Conservation (phyloP, 140 eudicot species). For the Senecio squalidus region DNA sequence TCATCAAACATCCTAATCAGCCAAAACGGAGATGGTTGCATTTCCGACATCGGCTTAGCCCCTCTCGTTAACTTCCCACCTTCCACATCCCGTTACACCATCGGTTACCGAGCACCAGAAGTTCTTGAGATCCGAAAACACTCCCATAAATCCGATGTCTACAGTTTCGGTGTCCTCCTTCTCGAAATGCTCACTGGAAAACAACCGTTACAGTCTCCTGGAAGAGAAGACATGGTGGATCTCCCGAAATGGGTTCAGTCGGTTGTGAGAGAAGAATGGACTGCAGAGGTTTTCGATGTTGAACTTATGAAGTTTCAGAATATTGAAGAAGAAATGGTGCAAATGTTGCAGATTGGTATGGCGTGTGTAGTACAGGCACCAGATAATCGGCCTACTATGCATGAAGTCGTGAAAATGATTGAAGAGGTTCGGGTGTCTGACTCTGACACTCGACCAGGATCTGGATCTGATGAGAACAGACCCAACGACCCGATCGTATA, state of each 20-base stretch:
- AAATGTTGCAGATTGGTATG: constrained; percentile 85
- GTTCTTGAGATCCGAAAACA: constrained; percentile 46
- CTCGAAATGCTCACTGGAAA: constrained; percentile 83
- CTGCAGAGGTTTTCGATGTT: constrained; percentile 83
- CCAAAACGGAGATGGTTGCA: constrained; percentile 45
- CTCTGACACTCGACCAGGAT: constrained; percentile 49
- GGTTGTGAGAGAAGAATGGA: constrained; percentile 91
- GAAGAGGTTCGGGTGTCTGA: constrained; percentile 61
- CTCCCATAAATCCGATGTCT: constrained; percentile 73
- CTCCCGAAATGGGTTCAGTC: constrained; percentile 95
- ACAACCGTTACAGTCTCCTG: constrained; percentile 67
- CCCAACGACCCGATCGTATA: constrained; percentile 48
- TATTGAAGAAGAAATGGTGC: constrained; percentile 87
- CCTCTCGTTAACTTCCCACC: constrained; percentile 62
- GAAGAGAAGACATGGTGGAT: constrained; percentile 69
- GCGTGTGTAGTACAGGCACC: constrained; percentile 67
- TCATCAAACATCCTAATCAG: constrained; percentile 68
- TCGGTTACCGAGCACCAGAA: constrained; percentile 85
- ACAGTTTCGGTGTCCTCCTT: constrained; percentile 76
- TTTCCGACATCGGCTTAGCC: constrained; percentile 64
- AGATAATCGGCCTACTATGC: constrained; percentile 64
- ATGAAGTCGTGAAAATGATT: constrained; percentile 70
- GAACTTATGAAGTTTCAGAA: constrained; percentile 61
- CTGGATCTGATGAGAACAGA: constrained; percentile 53
- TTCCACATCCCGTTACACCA: constrained; percentile 40